Percentiles rank a stretch among this genome's conserved stretches.
phyloP scores from a whole-genome alignment of 148 eudicot species.

The Drosera capensis region DNA sequence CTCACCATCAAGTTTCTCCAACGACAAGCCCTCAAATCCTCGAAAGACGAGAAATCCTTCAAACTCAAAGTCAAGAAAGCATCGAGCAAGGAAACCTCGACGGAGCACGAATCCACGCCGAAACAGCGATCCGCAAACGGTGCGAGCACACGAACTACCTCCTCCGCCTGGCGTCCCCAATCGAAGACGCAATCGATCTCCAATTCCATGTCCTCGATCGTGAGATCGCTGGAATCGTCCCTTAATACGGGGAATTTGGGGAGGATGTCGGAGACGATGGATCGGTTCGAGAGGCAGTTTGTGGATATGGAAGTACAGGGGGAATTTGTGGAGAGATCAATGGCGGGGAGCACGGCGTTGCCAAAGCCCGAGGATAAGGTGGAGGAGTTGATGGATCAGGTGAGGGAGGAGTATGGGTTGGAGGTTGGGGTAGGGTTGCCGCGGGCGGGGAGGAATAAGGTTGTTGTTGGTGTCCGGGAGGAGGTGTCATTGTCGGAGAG shows the following conservation, averaged over 20 bases:
- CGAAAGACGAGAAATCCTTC: constrained; percentile 38
- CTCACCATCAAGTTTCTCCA: constrained; percentile 47
- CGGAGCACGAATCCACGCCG: constrained; percentile 42
- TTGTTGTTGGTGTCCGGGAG: constrained; percentile 30
- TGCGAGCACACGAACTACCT: constrained; percentile 58
- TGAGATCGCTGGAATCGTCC: constrained; percentile 45
- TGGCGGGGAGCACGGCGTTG: constrained; percentile 69
- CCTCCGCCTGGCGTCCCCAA: constrained; percentile 40
- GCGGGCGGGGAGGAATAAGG: constrained; percentile 33
- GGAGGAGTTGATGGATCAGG: constrained; percentile 63
- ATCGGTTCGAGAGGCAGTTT: constrained; percentile 62
- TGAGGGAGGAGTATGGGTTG: constrained; percentile 66
- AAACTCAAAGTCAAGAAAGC: constrained; percentile 41
- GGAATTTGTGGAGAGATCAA: constrained; percentile 70
- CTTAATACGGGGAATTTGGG: constrained; percentile 45
- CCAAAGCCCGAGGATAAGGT: constrained; percentile 63
- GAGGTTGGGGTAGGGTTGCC: constrained; percentile 70
- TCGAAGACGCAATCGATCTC: constrained; percentile 39
- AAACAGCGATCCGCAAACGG: constrained; percentile 45
- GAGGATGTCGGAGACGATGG: constrained; percentile 79
- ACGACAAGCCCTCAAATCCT: constrained; percentile 42
- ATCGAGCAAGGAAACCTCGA: constrained; percentile 41
- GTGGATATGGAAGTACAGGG: constrained; percentile 87
- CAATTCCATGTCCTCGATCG: constrained; percentile 59
- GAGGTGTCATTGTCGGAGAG: constrained; percentile 59